Conservation (phyloP, 192 early-diverging fungal genomes). For the Coemansia sp. region DNA sequence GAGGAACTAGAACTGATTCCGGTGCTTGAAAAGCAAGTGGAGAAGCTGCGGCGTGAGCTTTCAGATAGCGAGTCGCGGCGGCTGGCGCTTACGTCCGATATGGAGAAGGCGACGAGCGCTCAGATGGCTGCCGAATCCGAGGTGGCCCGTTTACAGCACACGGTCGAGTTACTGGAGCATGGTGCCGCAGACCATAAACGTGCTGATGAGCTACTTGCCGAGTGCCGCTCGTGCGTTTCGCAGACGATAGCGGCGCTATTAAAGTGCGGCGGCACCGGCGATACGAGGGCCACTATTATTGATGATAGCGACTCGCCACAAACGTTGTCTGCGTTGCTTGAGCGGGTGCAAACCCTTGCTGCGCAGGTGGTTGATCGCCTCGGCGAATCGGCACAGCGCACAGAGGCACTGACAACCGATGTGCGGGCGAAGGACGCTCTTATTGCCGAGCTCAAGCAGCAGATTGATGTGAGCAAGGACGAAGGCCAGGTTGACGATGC, state of each 20-base stretch:
- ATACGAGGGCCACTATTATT: no score
- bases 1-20: constrained; percentile 14
- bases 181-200: constrained; percentile 16
- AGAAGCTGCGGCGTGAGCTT: constrained; percentile 22
- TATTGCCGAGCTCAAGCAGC: constrained; percentile 2
- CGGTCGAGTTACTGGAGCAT: constrained; percentile 40
- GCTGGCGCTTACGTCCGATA: background rate
- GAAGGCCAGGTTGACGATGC: background rate
- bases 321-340: background rate
- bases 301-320: background rate
- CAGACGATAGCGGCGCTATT: background rate
- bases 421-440: constrained; percentile 4
- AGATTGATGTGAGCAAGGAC: background rate
- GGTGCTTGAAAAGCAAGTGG: constrained; percentile 14
- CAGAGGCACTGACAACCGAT: background rate
- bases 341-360: background rate
- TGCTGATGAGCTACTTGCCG: constrained; percentile 4
- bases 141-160: constrained; percentile 16
- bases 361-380: background rate
- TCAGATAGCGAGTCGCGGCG: constrained; percentile 19
- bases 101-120: constrained; percentile 2
- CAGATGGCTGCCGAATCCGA: constrained; percentile 25
- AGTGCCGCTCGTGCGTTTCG: constrained; percentile 5
- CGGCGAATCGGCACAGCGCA: background rate
- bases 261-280: no score